Conservation (phyloP, 2,329 filamentous ascomycete genomes). For the Arthrobotrys sphaeroides region DNA sequence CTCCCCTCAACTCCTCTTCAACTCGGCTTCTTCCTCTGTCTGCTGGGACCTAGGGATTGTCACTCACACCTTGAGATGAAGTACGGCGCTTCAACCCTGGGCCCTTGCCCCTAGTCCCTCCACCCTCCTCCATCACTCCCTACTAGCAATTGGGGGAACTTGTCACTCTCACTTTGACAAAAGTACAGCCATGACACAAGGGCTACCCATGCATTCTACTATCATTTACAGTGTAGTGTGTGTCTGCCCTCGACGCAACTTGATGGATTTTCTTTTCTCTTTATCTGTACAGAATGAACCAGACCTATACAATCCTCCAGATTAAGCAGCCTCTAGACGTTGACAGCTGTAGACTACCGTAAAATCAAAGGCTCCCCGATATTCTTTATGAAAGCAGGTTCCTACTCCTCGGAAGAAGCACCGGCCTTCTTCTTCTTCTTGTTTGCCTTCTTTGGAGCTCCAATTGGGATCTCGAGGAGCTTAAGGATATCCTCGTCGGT, state of each 20-base stretch:
- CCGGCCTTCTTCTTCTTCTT: constrained; percentile 88
- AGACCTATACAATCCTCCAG: constrained; percentile 1
- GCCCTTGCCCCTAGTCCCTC: too few relatives aligned
- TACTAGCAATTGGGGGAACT: too few relatives aligned
- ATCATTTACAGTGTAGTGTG: constrained; percentile 37
- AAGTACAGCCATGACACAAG: neutral
- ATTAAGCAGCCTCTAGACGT: constrained; percentile 10
- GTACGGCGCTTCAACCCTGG: too few relatives aligned
- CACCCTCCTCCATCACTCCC: too few relatives aligned
- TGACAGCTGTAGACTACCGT: constrained; percentile 8
- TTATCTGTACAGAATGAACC: constrained; percentile 50
- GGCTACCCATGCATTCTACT: neutral
- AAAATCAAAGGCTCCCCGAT: neutral
- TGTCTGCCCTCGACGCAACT: too few relatives aligned
- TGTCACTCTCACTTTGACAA: too few relatives aligned
- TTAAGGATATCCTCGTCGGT: constrained; percentile 93
- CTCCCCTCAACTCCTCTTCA: neutral
- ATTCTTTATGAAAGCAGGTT: neutral
- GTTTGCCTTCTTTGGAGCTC: constrained; percentile 84
- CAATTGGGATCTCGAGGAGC: constrained; percentile 87
- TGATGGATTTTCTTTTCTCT: constrained; percentile 32
- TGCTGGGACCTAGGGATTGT: too few relatives aligned
- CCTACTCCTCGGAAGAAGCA: constrained; percentile 37
- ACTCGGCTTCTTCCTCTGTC: neutral
- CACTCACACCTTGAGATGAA: too few relatives aligned